Percentiles rank a stretch among this genome's conserved stretches.
Evolutionary conservation across 371 early-diverging fungal genomes (phyloP).

Genomic region (Coemansia sp.): DNA sequence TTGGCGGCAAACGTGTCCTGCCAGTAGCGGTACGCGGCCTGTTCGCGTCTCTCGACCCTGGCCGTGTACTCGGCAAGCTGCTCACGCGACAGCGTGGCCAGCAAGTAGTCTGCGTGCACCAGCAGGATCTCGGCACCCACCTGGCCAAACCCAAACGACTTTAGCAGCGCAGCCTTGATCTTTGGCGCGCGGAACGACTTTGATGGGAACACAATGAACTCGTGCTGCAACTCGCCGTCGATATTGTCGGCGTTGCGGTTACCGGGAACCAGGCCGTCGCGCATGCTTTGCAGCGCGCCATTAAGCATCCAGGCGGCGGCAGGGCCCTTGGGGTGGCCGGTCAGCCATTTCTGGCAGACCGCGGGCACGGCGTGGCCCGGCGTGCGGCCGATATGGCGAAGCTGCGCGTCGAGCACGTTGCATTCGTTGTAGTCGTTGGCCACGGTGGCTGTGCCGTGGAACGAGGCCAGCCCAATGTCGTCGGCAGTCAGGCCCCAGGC

Average conservation of each 20-base stretch:
- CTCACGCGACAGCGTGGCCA: constrained; percentile 70
- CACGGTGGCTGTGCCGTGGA: constrained; percentile 96
- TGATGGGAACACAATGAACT: constrained; percentile 81
- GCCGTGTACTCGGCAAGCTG: constrained; percentile 71
- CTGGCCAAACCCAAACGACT: constrained; percentile 95
- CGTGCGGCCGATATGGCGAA: constrained; percentile 86
- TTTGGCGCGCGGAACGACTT: constrained; percentile 83
- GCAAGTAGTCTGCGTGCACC: constrained; percentile 88
- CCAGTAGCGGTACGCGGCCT: constrained; percentile 83
- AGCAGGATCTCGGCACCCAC: constrained; percentile 92
- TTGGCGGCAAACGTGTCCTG: constrained; percentile 87
- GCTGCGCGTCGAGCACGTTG: constrained; percentile 82
- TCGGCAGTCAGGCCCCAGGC: constrained; percentile 87
- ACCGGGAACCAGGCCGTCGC: constrained; percentile 89
- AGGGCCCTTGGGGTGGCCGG: constrained; percentile 96
- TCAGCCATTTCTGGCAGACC: constrained; percentile 92
- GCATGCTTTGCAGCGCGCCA: constrained; percentile 84
- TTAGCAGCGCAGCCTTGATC: constrained; percentile 90
- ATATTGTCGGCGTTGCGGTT: constrained; percentile 96
- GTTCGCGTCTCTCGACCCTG: constrained; percentile 69
- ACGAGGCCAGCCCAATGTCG: constrained; percentile 92
- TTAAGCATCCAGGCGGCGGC: constrained; percentile 97
- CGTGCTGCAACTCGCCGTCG: constrained; percentile 73
- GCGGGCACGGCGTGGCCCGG: constrained; percentile 79
- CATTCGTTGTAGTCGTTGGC: constrained; percentile 98